These are phyloP conservation scores for Mesostigma viride DNA, from an alignment of 139 green algal genomes.

Conservation along the genomic window DNA sequence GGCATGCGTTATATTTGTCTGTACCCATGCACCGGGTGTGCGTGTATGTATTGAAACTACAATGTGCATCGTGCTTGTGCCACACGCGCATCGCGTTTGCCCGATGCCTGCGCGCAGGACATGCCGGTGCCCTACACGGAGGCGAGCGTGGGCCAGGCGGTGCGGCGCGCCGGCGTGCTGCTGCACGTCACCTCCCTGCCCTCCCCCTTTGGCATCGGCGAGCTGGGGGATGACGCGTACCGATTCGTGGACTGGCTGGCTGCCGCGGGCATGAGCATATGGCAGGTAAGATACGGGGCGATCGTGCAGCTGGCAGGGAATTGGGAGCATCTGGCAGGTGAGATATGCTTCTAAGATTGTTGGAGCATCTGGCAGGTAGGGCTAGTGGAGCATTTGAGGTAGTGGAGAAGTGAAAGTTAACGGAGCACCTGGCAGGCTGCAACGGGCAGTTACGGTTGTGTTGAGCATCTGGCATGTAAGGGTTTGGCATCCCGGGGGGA, in stretches of 20 bases:
- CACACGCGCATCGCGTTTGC: not conserved
- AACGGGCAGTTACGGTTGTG: no score
- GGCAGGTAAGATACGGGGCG: conserved; percentile 51
- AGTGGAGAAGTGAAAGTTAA: no score
- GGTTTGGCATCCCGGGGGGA: no score
- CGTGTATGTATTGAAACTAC: not conserved
- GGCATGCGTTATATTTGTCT: not conserved
- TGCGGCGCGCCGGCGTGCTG: not conserved
- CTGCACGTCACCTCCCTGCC: conserved; percentile 59
- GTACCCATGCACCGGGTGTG: not conserved
- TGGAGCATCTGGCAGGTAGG: no score
- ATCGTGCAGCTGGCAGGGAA: no score
- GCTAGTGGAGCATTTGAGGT: no score
- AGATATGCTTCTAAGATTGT: no score
- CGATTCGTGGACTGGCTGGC: conserved; percentile 77
- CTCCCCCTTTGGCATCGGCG: conserved; percentile 67
- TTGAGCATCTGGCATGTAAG: no score
- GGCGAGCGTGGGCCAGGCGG: no score
- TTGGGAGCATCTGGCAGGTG: no score
- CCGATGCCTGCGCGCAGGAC: not conserved
- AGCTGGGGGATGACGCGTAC: conserved; percentile 61
- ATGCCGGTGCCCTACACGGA: not conserved
- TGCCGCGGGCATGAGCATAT: conserved; percentile 48
- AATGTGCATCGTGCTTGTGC: not conserved
- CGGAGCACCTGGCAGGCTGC: no score